A percentile compares a stretch with the other conserved stretches of the same genome.
phyloP scores from a whole-genome alignment of 2,329 filamentous ascomycete genomes.

The Neofusicoccum umdonicola region DNA sequence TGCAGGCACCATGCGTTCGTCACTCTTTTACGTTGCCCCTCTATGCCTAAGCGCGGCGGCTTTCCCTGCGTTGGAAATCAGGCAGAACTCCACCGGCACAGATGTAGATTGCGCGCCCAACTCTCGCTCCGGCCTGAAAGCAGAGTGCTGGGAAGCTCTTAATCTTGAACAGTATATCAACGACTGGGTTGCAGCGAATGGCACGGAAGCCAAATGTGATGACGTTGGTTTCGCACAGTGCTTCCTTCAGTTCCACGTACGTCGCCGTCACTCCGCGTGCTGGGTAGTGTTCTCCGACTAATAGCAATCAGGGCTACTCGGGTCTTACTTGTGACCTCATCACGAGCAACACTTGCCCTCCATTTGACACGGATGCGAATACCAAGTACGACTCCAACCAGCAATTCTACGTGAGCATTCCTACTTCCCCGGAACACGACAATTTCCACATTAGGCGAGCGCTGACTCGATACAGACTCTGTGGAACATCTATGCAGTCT shows the following conservation, averaged over 20 bases:
- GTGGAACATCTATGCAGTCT: slow-evolving; percentile 2
- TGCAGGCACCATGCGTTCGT: neutral
- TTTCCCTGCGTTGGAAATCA: neutral
- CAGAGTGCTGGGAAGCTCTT: neutral
- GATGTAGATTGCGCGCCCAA: slow-evolving; percentile 2
- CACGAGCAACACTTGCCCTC: slow-evolving; percentile 3
- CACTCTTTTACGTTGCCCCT: neutral
- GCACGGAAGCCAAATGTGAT: neutral
- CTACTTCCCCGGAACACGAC: neutral
- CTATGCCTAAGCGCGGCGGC: neutral
- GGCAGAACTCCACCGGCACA: neutral
- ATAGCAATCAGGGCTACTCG: neutral
- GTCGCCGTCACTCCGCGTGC: neutral
- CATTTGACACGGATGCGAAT: neutral
- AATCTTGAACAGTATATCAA: slow-evolving; percentile 6
- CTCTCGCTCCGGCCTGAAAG: neutral
- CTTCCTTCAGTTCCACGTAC: neutral
- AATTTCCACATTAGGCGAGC: neutral
- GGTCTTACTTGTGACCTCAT: slow-evolving; percentile 1
- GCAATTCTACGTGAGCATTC: neutral
- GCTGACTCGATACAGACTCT: neutral
- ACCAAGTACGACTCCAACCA: neutral
- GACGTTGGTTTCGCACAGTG: neutral
- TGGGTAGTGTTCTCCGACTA: neutral
- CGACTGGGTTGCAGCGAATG: neutral